Evolutionary conservation across 164 flowering plant genomes (phyloP), one percentile per base, ranked within the genome.

Genomic region (Vitis cinerea): DNA sequence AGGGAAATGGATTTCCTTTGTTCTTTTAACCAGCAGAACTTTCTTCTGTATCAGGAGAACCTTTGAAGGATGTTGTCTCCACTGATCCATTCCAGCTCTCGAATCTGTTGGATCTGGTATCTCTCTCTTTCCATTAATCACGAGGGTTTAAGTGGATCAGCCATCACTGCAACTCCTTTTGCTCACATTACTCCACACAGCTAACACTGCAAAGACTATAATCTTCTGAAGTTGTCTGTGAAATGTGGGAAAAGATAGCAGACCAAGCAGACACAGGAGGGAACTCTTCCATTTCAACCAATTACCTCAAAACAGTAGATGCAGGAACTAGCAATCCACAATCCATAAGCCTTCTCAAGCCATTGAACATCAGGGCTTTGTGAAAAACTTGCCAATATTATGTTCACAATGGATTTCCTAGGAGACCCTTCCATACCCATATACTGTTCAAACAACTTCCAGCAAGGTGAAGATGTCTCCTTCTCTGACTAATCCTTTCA

Each of bases 191-290:
- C 19, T 17, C 19, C 19, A 17, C 19, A 17, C 19, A 17, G 19
- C 19, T 17, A 17, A 17, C 19, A 17, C 19, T 17, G 19, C 19
- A 17, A 17, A 17, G 19, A 19, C 23, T 19, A 31, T 78, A 87
- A 56, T 92, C 86, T 62, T 97, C 97, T 60, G 85, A 65, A 30
- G 88, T 80, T 15, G 89, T 78, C 15, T 67, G 79, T 5, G 92
- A 82, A 91, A 95, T 88, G 76, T 85, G 76, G 9, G 97, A 98
- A 71, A 90, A 75, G 63, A 89, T 76, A 49, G 90, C 90, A 13
- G 95, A 87, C 97, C 98, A 96, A 96, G 86, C 92, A 54, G 77
- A 68, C 60, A 92, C 91, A 47, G 90, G 90, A 12, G 91, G 91
- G 64, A 72, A 88, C 44, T 84, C 78, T 50, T 88, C 92, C 66